Evolutionary conservation across 495 filamentous ascomycete genomes (phyloP), one percentile per base, ranked within the genome.

Genomic region (Tuber magnatum): DNA sequence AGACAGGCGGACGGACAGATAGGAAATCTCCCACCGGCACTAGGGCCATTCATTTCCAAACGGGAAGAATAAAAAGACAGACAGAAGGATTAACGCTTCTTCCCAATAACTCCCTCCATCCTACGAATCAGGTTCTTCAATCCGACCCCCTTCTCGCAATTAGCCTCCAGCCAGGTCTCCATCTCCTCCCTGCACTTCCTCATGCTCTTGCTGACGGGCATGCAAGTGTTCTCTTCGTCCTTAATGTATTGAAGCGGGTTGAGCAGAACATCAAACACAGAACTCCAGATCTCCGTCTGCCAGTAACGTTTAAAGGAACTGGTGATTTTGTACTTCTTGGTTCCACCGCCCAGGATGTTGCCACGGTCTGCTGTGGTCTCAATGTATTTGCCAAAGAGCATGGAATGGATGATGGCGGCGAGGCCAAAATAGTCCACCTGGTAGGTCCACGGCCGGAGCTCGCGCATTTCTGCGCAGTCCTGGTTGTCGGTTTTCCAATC

Each of bases 341-440:
- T 88, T 22, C 85, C 86, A n/a, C 83, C 82, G 1, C 86, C 86
- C 39, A 75, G 81, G 35, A 84, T 78, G 12, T 85, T 86, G 7
- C 78, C 82, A 22, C 87, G 87, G 7, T 87, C 87, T 3, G 86
- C 86, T 18, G 89, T 84, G 24, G 93, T 95, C 80, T 98, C 93
- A 76, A 99, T 93, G 85, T 97, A 97, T 81, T 92, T 92, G 9
- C 95, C 95, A 82, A 97, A 98, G 1, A 99, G 87, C 81, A 99
- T 86, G 44, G 88, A 89, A 81, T 98, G 94, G 22, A 97, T 84
- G 22, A 92, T 91, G 10, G 92, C 93, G 0, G 95, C 95, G 0
- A 97, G 86, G 42, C 95, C 95, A 84, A 94, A 92, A 73, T 98
- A 94, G 83, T 99, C 95, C 74, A 97, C 91, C 82, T 99, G 95